phyloP scores from a whole-genome alignment of 768 basidiomycete genomes.

The Collybia nuda region DNA sequence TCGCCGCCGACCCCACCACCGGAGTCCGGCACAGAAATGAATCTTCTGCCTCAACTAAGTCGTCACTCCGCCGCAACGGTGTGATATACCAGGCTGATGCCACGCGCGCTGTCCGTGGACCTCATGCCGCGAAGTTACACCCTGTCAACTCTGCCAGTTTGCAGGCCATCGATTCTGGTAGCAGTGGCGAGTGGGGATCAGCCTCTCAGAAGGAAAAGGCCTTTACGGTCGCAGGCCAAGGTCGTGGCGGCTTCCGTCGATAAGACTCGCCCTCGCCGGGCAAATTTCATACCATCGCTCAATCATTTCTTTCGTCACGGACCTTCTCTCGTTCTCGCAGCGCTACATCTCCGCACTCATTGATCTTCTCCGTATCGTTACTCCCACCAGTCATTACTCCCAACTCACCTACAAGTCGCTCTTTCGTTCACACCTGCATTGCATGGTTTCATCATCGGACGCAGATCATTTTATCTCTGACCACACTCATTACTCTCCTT shows the following conservation, averaged over 20 bases:
- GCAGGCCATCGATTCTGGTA: slow-evolving; percentile 5
- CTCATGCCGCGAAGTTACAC: slow-evolving; percentile 11
- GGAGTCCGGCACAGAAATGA: slow-evolving; percentile 10
- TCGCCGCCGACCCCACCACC: neutral
- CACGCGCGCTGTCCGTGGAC: slow-evolving; percentile 11
- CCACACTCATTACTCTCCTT: neutral
- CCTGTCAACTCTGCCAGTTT: neutral
- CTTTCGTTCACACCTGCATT: neutral
- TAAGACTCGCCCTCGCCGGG: neutral
- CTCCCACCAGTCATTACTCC: neutral
- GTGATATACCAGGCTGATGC: neutral
- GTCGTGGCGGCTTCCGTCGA: slow-evolving; percentile 5
- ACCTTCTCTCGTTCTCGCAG: neutral
- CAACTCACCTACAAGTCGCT: neutral
- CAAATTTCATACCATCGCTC: neutral
- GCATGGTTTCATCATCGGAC: neutral
- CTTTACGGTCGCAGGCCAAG: slow-evolving; percentile 12
- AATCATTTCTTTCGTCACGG: neutral
- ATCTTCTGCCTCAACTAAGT: slow-evolving; percentile 12
- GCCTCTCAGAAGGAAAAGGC: neutral
- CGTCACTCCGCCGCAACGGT: slow-evolving; percentile 8
- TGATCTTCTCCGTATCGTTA: neutral
- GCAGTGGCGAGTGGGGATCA: slow-evolving; percentile 5
- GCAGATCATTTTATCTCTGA: neutral
- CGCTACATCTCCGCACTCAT: neutral